These are phyloP conservation scores for Phyllosticta ampelicida DNA, from an alignment of 2,329 filamentous ascomycete species.

Conservation along the genomic window DNA sequence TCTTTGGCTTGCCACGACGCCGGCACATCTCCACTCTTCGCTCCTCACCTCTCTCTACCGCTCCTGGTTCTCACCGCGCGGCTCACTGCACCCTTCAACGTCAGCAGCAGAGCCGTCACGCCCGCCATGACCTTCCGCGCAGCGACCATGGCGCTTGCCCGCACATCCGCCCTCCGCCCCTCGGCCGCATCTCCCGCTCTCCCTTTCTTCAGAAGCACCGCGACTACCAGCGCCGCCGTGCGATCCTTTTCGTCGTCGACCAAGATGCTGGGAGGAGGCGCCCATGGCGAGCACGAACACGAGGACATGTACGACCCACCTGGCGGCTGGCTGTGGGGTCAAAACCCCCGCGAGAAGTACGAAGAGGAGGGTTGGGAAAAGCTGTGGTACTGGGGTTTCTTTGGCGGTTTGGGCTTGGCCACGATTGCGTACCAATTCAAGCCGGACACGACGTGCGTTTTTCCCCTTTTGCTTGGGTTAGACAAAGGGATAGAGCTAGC, in stretches of 20 bases:
- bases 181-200: neutral
- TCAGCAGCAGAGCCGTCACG: neutral
- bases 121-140: neutral
- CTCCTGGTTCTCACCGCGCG: neutral
- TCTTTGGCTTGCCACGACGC: neutral
- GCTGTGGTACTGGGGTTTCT: constrained; percentile 74
- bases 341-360: constrained; percentile 91
- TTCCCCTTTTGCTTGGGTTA: neutral
- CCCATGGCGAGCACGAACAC: constrained; percentile 32
- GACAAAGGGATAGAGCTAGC: neutral
- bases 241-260: constrained; percentile 1
- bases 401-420: constrained; percentile 61
- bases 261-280: constrained; percentile 21
- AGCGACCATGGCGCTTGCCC: constrained; percentile 1
- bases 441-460: constrained; percentile 92
- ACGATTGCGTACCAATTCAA: constrained; percentile 86
- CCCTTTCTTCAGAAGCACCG: neutral
- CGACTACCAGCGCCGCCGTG: neutral
- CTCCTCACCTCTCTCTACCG: neutral
- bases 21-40: neutral
- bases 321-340: constrained; percentile 81
- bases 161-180: neutral
- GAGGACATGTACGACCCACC: constrained; percentile 82
- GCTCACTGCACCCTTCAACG: neutral
- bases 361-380: constrained; percentile 96